Percentiles rank a stretch among this genome's conserved stretches.
These are phyloP conservation scores for Lactarius sanguifluus DNA, from an alignment of 768 basidiomycete genomes.

Conservation along the genomic window DNA sequence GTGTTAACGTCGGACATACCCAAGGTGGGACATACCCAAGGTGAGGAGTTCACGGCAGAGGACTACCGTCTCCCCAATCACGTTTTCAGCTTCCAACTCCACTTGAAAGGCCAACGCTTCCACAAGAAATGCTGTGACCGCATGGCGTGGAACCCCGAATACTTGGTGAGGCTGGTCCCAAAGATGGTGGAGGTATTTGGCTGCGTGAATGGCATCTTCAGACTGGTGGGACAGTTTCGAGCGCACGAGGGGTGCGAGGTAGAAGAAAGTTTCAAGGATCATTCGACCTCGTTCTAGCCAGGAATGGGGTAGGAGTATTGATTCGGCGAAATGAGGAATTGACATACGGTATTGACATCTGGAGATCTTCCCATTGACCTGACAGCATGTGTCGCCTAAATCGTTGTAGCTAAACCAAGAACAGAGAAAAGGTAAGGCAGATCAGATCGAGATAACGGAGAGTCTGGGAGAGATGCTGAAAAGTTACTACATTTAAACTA, in stretches of 20 bases:
- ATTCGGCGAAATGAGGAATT: neutral
- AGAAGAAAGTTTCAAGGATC: neutral
- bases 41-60: neutral
- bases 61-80: neutral
- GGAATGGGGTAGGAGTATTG: neutral
- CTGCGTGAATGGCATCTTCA: neutral
- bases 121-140: neutral
- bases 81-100: neutral
- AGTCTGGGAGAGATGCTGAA: too few species aligned
- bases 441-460: neutral
- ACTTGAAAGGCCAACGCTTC: neutral
- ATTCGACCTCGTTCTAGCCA: neutral
- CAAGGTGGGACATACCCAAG: neutral
- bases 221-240: neutral
- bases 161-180: neutral
- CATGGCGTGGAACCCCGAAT: neutral
- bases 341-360: neutral
- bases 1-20: neutral
- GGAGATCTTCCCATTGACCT: neutral
- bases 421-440: neutral
- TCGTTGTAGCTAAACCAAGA: neutral
- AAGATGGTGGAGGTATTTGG: neutral
- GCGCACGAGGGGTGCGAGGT: neutral
- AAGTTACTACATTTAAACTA: too few species aligned
- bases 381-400: neutral